Evolutionary conservation across 2,329 filamentous ascomycete genomes (phyloP).

Genomic region (Xylariomycetidae sp.): DNA sequence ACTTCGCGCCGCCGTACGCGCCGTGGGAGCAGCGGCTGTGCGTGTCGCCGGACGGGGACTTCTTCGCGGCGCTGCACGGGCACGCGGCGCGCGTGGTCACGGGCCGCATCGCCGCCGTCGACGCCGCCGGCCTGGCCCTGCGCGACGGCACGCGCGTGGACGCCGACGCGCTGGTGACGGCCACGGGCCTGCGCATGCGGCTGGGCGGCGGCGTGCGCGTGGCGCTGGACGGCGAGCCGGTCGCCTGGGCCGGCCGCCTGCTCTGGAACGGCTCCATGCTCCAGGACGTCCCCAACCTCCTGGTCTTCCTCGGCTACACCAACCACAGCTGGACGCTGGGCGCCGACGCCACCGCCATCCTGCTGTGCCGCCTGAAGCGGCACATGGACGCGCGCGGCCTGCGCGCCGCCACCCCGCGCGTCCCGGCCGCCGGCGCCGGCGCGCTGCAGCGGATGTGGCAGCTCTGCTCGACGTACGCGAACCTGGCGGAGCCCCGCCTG

Average conservation of each 20-base stretch:
- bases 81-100: conserved; percentile 33
- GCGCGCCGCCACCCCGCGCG: conserved; percentile 37
- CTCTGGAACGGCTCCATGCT: conserved; percentile 58
- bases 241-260: conserved; percentile 39
- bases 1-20: conserved; percentile 49
- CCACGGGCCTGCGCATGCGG: conserved; percentile 53
- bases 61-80: conserved; percentile 36
- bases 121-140: conserved; percentile 36
- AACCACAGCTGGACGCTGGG: conserved; percentile 58
- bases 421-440: conserved; percentile 21
- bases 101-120: conserved; percentile 39
- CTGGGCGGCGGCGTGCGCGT: conserved; percentile 49
- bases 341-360: conserved; percentile 43
- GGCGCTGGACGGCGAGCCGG: conserved; percentile 40
- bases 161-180: conserved; percentile 59
- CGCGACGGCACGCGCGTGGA: conserved; percentile 36
- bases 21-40: conserved; percentile 67
- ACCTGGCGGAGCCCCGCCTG: conserved; percentile 1
- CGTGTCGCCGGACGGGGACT: conserved; percentile 41
- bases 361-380: conserved; percentile 44
- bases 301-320: conserved; percentile 54
- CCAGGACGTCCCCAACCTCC: conserved; percentile 54
- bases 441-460: conserved; percentile 11
- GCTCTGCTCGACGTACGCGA: conserved; percentile 10
- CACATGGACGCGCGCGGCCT: conserved; percentile 39